Evolutionary conservation across 805 yeast species (phyloP), one percentile per base, ranked within the genome.

Genomic region (Yarrowia porcina): DNA sequence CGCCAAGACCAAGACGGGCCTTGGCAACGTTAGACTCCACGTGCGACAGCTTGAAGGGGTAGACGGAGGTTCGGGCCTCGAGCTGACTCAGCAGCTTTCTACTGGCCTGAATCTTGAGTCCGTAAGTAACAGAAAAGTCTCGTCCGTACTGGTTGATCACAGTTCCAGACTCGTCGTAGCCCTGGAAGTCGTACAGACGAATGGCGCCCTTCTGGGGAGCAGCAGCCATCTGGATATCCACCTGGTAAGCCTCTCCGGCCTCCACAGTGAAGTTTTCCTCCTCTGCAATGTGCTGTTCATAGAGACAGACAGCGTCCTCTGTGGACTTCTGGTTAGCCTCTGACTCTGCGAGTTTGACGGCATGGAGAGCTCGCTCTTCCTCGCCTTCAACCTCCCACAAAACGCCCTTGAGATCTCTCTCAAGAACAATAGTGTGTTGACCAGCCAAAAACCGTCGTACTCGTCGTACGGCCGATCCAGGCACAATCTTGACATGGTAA

Each of bases 371-470:
- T 60, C 63, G 57, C 20, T 52, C 56, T 35, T 67, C 67, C 35
- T 67, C 68, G 12, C 67, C 66, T 17, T 66, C 67, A 49, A 65
- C 67, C 21, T 70, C 70, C 81, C 80, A 77, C 17, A 67, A 71
- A 5, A 92, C 96, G 72, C 97, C 97, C 75, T 93, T 92, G 76
- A 88, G 89, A 67, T 90, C 97, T 71, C 86, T 83, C 77, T 93
- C 99, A 38, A 92, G 93, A 67, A 91, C 94, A 63, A 91, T 94
- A 72, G 90, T 96, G 64, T 92, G 87, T 79, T 94, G 99, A 61
- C 99, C 99, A 39, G 96, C 96, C 71, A 94, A 83, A 70, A 93
- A 94, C 72, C 98, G 84, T 79, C 97, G 84, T 64, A 92, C 82
- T 74, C 97, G 83, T 77, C 99, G 87, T 44, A 94, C 89, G 73